Base-by-base conservation (phyloP, 2,329 filamentous ascomycete species). In the Ceratocystis albifundus region DNA sequence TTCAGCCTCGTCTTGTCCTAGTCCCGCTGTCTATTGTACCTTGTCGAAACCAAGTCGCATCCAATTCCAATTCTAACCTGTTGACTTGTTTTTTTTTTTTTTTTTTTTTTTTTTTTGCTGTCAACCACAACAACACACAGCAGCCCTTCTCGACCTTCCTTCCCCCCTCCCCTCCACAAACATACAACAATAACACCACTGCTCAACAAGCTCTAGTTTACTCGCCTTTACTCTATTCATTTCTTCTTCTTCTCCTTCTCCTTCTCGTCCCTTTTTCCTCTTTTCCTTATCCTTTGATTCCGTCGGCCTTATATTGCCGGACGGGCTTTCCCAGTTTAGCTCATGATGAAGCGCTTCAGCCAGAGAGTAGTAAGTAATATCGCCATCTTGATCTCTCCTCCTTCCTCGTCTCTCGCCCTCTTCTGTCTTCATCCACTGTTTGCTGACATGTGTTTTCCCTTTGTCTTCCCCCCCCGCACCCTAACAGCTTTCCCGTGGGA, bases 321-420 rank as follows among this genome's bases (percentile, higher is more conserved):
- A 67, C 66, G 63, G 66, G 66, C 63, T 46, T 59, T 62, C 63
- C 72, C 72, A 66, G 63, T 67, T 62, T 67, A 67, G 70, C 77
- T 77, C 78, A 88, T 83, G 78, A 96, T 97, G 93, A 96, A 96
- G 82, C 89, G 90, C 77, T 96, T 97, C 79, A 89, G 91, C 79
- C 90, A 96, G 82, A 90, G 89, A 88, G 91, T 96, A 82, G 91
- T 96, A 85, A 83, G 89, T 85, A 66, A 25, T 28, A 57, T 41
- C 30, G 45, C 17, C 48, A 59, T 32, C 45, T 36, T 50, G 48
- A 32, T 41, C 22, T 32, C 48, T 48, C 17, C 44, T 50, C 44
- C 6, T 22, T 64, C 46, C 28, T 50, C 28, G 17, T 22, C 36
- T 28, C 46, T 20, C 28, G 15, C 46, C 22, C n/a, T 12, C n/a